Percentiles rank a stretch among this genome's conserved stretches.
Conservation (phyloP, 495 filamentous ascomycete species). For the Penicillium odoratum region DNA sequence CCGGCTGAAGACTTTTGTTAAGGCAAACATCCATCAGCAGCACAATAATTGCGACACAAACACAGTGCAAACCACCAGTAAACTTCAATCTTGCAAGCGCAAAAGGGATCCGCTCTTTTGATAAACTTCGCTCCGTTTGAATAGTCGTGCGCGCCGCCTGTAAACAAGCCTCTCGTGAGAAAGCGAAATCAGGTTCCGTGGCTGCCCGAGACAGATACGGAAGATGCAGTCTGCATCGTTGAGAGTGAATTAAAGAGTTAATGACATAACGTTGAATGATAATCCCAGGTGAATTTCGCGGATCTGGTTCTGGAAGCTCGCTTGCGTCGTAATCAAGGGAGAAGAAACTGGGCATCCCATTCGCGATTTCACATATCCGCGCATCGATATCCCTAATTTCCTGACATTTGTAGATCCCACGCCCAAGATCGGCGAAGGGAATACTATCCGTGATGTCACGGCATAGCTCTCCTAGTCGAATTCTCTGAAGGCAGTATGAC, state of each 20-base stretch:
- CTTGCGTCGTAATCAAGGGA: conserved; percentile 7
- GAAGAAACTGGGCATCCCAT: conserved; percentile 26
- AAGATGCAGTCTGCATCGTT: conserved; percentile 44
- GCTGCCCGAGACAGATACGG: conserved; percentile 32
- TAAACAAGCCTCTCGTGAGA: conserved; percentile 37
- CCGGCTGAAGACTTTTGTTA: conserved; percentile 14
- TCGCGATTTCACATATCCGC: conserved; percentile 28
- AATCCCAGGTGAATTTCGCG: conserved; percentile 21
- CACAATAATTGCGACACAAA: conserved; percentile 41
- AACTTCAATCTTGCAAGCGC: conserved; percentile 21
- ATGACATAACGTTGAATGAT: conserved; percentile 36
- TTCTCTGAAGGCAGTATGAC: conserved; percentile 48
- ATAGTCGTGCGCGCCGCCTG: conserved; percentile 37
- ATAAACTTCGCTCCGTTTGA: conserved; percentile 25
- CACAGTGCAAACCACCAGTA: conserved; percentile 29
- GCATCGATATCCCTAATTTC: conserved; percentile 32
- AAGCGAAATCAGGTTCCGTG: conserved; percentile 27
- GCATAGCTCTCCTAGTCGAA: conserved; percentile 45
- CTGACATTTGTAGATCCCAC: conserved; percentile 16
- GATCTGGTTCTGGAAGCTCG: conserved; percentile 6
- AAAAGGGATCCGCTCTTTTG: conserved; percentile 23
- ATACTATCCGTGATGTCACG: conserved; percentile 43
- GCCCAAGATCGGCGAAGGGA: conserved; percentile 19
- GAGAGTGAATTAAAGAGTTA: conserved; percentile 33
- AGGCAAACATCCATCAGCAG: conserved; percentile 38